Conservation (phyloP, 2,329 filamentous ascomycete genomes). For the Rugonectria rugulosa region DNA sequence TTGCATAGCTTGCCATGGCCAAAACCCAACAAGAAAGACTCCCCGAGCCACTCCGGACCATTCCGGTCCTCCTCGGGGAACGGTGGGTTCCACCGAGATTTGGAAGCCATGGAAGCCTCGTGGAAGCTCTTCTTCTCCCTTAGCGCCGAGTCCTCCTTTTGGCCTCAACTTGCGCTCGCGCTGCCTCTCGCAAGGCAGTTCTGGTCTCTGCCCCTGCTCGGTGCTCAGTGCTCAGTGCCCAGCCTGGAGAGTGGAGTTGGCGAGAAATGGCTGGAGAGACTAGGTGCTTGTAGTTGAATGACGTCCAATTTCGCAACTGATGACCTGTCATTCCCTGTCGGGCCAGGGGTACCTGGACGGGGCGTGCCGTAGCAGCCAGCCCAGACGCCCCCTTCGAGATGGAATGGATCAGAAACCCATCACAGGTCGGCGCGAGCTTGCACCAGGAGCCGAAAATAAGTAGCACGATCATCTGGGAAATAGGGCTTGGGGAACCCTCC, state of each 20-base stretch:
- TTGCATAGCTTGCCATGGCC: too few relatives aligned
- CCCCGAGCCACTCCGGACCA: constrained; percentile 3
- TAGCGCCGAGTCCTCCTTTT: constrained; percentile 28
- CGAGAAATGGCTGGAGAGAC: constrained; percentile 28
- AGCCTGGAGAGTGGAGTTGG: constrained; percentile 26
- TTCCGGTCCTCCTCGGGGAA: constrained; percentile 9
- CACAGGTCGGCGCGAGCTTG: constrained; percentile 3
- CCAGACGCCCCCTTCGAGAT: constrained; percentile 8
- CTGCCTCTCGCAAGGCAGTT: background rate
- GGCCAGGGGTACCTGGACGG: constrained; percentile 2
- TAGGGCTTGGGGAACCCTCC: background rate
- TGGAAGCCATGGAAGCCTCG: constrained; percentile 40
- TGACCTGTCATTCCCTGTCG: constrained; percentile 32
- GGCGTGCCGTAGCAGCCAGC: constrained; percentile 1
- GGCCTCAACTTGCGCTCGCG: constrained; percentile 1
- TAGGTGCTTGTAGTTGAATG: constrained; percentile 33
- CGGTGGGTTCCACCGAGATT: constrained; percentile 29
- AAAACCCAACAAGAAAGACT: constrained; percentile 3
- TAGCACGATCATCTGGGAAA: background rate
- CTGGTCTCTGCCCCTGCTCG: background rate
- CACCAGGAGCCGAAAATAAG: constrained; percentile 14
- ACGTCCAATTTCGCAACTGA: constrained; percentile 39
- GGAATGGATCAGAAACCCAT: constrained; percentile 1
- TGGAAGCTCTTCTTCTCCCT: constrained; percentile 29
- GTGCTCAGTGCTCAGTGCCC: too few relatives aligned